Base-by-base conservation (phyloP, 108 stramenopile species). In the Skeletonema potamos region DNA sequence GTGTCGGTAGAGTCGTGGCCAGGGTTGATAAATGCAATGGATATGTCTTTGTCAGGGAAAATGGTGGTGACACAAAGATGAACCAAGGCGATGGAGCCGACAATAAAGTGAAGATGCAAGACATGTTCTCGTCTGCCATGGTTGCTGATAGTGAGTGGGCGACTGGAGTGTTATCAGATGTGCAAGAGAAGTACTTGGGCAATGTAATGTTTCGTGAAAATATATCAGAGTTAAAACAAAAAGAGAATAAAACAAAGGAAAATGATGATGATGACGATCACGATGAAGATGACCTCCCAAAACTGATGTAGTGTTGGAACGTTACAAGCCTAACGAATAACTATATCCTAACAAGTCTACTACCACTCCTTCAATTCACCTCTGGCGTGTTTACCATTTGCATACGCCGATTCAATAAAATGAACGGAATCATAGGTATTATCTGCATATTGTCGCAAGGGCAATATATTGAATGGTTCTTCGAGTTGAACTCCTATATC, bases 1-100 rank as follows among this genome's bases (percentile, higher is more conserved):
- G 84, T 55, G 91, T 94, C 37, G 93, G 93, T 18, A 74, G 91
- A 24, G 89, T 92, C 4, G 64, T 94, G 74, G 89, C 89, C 9
- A 81, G 81, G 27, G 82, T 94, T 54, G 93, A 94, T 57, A 87
- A 89, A 62, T 87, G 85, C 82, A 94, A 92, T 81, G 93, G 93
- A 28, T 94, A 92, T 66, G 81, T 94, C 10, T 94, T 89, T 78
- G 36, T 80, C 12, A 74, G 66, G 34, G 68, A 79, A 36, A 34
- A 46, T 29, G 61, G 60, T 8, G 67, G 17, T 24, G 64, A 54
- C 17, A 26, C 69, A 17, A 46, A 43, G 59, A 64, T 27, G 27
- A 57, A 64, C 3, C 57, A 44, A 26, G n/a, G 24, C 36, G 32
- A 17, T 24, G 56, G 58, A 54, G 27, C 2, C 13, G 58, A 59